phyloP scores from a whole-genome alignment of 2,329 filamentous ascomycete genomes.

The Dothidotthia symphoricarpi region DNA sequence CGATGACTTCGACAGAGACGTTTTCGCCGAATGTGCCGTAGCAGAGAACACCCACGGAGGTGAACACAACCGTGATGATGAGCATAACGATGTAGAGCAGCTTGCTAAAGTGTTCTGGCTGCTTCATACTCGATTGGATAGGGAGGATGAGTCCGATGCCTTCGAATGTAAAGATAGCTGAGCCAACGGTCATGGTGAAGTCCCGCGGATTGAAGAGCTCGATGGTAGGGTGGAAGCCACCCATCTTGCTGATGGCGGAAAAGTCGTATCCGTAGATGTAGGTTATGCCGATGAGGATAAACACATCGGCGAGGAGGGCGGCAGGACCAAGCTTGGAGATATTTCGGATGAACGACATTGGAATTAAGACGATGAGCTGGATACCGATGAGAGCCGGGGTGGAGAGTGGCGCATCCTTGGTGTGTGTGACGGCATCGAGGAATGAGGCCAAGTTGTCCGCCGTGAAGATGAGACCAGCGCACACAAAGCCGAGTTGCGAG shows the following conservation, averaged over 20 bases:
- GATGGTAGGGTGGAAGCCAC: slow-evolving; percentile 62
- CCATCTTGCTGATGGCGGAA: slow-evolving; percentile 50
- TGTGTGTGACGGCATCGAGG: slow-evolving; percentile 59
- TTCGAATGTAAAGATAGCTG: slow-evolving; percentile 76
- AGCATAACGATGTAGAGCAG: slow-evolving; percentile 69
- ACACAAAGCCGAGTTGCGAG: slow-evolving; percentile 76
- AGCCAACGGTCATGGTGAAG: slow-evolving; percentile 70
- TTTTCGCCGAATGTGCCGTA: slow-evolving; percentile 70
- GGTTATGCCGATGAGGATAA: slow-evolving; percentile 66
- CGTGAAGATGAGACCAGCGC: slow-evolving; percentile 73
- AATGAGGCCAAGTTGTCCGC: slow-evolving; percentile 72
- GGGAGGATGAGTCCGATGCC: slow-evolving; percentile 74
- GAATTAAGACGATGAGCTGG: slow-evolving; percentile 64
- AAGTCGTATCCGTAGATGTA: slow-evolving; percentile 76
- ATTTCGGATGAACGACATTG: slow-evolving; percentile 68
- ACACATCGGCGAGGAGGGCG: slow-evolving; percentile 68
- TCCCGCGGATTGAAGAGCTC: slow-evolving; percentile 66
- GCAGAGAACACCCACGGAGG: slow-evolving; percentile 68
- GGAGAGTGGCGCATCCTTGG: slow-evolving; percentile 50
- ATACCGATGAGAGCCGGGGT: slow-evolving; percentile 63
- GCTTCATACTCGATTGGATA: slow-evolving; percentile 72
- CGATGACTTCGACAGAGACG: slow-evolving; percentile 72
- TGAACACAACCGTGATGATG: slow-evolving; percentile 71
- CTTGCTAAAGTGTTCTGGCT: slow-evolving; percentile 64
- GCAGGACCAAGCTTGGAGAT: slow-evolving; percentile 71